Evolutionary conservation across 352 stramenopile species (phyloP).

Genomic region (Ophiocytium majus): DNA sequence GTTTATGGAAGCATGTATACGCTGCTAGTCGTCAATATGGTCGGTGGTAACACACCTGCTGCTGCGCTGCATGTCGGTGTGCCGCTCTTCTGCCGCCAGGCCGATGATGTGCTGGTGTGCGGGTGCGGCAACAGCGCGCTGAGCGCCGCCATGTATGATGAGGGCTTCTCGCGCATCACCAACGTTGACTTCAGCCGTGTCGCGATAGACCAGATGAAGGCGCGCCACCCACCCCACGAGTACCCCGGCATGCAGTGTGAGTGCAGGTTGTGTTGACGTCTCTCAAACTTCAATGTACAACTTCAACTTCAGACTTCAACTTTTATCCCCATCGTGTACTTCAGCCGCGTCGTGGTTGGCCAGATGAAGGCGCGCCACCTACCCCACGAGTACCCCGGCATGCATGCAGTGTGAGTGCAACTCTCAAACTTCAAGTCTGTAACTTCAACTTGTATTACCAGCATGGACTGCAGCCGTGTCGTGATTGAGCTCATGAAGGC

Average conservation of each 20-base stretch:
- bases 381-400: conserved; percentile 35
- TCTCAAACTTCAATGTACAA: background rate
- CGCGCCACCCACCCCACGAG: conserved; percentile 29
- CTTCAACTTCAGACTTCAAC: background rate
- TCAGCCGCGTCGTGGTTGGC: conserved; percentile 39
- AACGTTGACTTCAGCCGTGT: conserved; percentile 46
- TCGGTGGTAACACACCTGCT: too few species aligned
- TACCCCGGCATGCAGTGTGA: conserved; percentile 50
- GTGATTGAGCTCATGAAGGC: conserved; percentile 44
- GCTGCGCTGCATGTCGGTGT: too few species aligned
- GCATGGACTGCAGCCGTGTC: conserved; percentile 38
- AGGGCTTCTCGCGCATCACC: conserved; percentile 44
- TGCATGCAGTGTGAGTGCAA: conserved; percentile 46
- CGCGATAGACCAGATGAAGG: conserved; percentile 40
- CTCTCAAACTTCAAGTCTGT: background rate
- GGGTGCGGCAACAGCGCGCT: conserved; percentile 49
- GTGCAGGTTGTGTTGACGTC: conserved; percentile 23
- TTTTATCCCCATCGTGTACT: conserved; percentile 46
- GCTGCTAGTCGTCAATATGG: too few species aligned
- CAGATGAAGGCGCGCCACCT: conserved; percentile 35
- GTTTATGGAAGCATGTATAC: too few species aligned
- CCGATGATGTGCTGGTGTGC: conserved; percentile 48
- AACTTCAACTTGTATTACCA: too few species aligned
- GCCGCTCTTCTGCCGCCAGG: conserved; percentile 1
- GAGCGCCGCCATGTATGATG: conserved; percentile 46